Evolutionary conservation across 805 yeast genomes (phyloP).

Genomic region (Candida oleophila): DNA sequence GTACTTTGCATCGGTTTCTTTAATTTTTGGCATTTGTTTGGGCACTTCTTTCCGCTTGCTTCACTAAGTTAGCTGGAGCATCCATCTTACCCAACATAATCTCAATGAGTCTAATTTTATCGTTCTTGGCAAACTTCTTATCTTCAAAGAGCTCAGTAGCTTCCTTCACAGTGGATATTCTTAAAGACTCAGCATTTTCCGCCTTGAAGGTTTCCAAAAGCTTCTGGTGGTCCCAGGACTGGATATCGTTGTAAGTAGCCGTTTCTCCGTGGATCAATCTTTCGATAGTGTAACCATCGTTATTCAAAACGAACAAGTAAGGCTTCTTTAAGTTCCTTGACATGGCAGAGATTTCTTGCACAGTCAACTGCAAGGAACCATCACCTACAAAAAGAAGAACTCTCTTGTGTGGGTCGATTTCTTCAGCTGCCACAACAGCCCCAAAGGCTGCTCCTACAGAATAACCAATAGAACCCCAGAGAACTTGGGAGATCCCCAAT

Average conservation of each 20-base stretch:
- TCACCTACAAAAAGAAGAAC: slow-evolving; percentile 42
- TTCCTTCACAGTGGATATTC: slow-evolving; percentile 26
- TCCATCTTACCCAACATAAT: slow-evolving; percentile 37
- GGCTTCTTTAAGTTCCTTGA: slow-evolving; percentile 32
- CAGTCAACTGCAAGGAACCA: slow-evolving; percentile 42
- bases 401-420: slow-evolving; percentile 27
- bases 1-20: background rate
- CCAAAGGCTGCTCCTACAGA: slow-evolving; percentile 35
- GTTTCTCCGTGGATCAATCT: slow-evolving; percentile 39
- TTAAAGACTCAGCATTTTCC: slow-evolving; percentile 24
- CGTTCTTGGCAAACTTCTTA: slow-evolving; percentile 26
- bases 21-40: slow-evolving; percentile 20
- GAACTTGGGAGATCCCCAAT: slow-evolving; percentile 33
- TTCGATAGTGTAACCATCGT: slow-evolving; percentile 41
- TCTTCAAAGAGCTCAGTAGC: slow-evolving; percentile 24
- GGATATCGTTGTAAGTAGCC: slow-evolving; percentile 37
- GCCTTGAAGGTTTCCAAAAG: slow-evolving; percentile 33
- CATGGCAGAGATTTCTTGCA: slow-evolving; percentile 41
- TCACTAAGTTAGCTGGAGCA: slow-evolving; percentile 34
- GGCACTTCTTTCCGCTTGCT: slow-evolving; percentile 34
- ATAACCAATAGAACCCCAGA: slow-evolving; percentile 38
- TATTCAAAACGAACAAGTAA: slow-evolving; percentile 39
- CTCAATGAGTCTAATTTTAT: slow-evolving; percentile 35
- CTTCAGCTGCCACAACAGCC: slow-evolving; percentile 34
- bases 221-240: slow-evolving; percentile 36